Percentiles rank a stretch among this genome's conserved stretches.
Conservation (phyloP, 768 basidiomycete genomes). For the Dendrothele bispora region DNA sequence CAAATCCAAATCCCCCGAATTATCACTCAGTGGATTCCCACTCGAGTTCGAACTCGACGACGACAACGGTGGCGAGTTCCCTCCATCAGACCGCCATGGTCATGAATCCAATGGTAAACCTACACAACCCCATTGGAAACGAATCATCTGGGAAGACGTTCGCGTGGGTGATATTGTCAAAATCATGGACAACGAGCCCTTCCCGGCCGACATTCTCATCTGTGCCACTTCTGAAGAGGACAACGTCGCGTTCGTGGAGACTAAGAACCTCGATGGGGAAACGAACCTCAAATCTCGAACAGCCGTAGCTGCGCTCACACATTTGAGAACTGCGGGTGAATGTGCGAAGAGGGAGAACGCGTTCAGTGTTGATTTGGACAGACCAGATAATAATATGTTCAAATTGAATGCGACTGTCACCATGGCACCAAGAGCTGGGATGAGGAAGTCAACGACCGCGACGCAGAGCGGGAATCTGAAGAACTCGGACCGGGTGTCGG, state of each 20-base stretch:
- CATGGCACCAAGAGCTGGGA: conserved; percentile 40
- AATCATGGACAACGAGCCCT: conserved; percentile 76
- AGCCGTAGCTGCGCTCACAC: conserved; percentile 71
- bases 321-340: conserved; percentile 63
- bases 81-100: conserved; percentile 10
- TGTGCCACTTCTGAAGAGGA: conserved; percentile 92
- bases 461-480: too few species aligned
- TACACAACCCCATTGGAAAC: conserved; percentile 60
- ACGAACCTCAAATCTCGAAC: conserved; percentile 96
- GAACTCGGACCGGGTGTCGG: conserved; percentile 37
- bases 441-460: too few species aligned
- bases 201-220: conserved; percentile 89
- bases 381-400: conserved; percentile 96
- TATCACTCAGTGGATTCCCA: not conserved
- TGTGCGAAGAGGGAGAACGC: conserved; percentile 54
- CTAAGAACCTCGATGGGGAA: conserved; percentile 97
- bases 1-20: not conserved
- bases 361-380: conserved; percentile 81
- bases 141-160: conserved; percentile 83
- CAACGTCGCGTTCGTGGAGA: conserved; percentile 90
- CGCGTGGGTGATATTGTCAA: conserved; percentile 91
- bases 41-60: conserved; percentile 52
- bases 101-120: conserved; percentile 17
- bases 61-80: conserved; percentile 23
- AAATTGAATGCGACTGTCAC: conserved; percentile 78